Conservation (phyloP, 2,329 filamentous ascomycete genomes). For the Hypoxylon sp. region DNA sequence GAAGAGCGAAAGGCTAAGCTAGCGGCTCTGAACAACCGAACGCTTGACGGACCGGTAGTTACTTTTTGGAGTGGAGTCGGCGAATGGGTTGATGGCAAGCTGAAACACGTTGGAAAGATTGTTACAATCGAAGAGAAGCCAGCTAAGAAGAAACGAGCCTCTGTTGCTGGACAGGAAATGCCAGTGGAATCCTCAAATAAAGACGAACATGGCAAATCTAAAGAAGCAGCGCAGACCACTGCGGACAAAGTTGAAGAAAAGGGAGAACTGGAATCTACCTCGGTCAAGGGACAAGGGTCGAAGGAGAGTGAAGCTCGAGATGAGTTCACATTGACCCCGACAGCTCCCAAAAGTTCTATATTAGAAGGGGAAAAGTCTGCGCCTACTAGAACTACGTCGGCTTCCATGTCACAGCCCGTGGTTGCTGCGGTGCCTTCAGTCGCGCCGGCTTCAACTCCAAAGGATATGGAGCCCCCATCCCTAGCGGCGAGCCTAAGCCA, state of each 20-base stretch:
- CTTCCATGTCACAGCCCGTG: slow-evolving; percentile 22
- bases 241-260: slow-evolving; percentile 32
- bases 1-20: slow-evolving; percentile 87
- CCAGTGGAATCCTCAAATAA: slow-evolving; percentile 42
- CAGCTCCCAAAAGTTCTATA: slow-evolving; percentile 12
- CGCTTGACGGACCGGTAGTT: slow-evolving; percentile 88
- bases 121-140: slow-evolving; percentile 74
- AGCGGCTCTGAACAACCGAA: slow-evolving; percentile 88
- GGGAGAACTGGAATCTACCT: slow-evolving; percentile 14
- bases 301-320: slow-evolving; percentile 15
- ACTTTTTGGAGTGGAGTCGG: slow-evolving; percentile 95
- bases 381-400: slow-evolving; percentile 12
- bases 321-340: slow-evolving; percentile 2
- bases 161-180: slow-evolving; percentile 47
- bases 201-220: slow-evolving; percentile 45
- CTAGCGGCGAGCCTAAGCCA: slow-evolving; percentile 16
- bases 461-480: slow-evolving; percentile 24
- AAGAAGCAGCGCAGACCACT: slow-evolving; percentile 31
- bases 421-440: slow-evolving; percentile 25
- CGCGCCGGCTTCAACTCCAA: slow-evolving; percentile 6
- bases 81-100: slow-evolving; percentile 82
- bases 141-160: slow-evolving; percentile 66
- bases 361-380: slow-evolving; percentile 22
- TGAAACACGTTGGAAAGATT: slow-evolving; percentile 78
- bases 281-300: slow-evolving; percentile 12